A percentile compares a stretch with the other conserved stretches of the same genome.
These are phyloP conservation scores for Boeremia lycopersici DNA, from an alignment of 2,329 filamentous ascomycete genomes.

Conservation along the genomic window DNA sequence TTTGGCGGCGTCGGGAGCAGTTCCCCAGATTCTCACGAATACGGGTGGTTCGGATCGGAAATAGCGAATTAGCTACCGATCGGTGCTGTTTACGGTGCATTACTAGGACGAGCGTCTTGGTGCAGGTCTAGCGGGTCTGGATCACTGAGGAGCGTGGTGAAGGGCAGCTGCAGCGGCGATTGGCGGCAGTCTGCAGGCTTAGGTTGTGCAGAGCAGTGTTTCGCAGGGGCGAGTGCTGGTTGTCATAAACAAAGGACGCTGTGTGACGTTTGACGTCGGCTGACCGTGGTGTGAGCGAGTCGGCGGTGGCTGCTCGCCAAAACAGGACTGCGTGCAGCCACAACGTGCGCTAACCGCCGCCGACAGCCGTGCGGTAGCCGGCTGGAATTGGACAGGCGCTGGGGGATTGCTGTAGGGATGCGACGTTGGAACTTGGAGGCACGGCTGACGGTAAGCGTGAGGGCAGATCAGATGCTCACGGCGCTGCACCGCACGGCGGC, in stretches of 20 bases:
- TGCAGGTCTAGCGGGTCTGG: slow-evolving; percentile 11
- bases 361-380: not conserved
- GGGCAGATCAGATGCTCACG: not conserved
- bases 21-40: slow-evolving; percentile 16
- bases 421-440: not conserved
- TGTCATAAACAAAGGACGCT: slow-evolving; percentile 12
- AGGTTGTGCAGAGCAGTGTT: slow-evolving; percentile 4
- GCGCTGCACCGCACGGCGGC: not conserved
- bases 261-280: slow-evolving; percentile 15
- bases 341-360: slow-evolving; percentile 12
- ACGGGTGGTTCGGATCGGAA: slow-evolving; percentile 12
- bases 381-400: not conserved
- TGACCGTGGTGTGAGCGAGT: slow-evolving; percentile 15
- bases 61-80: slow-evolving; percentile 1
- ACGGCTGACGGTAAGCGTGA: slow-evolving; percentile 10
- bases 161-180: slow-evolving; percentile 4
- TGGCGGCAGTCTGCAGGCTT: slow-evolving; percentile 12
- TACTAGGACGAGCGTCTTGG: not conserved
- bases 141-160: not conserved
- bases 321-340: slow-evolving; percentile 5
- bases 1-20: slow-evolving; percentile 13
- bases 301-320: not conserved
- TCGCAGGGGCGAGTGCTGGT: slow-evolving; percentile 8
- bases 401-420: not conserved
- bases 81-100: slow-evolving; percentile 6